Conservation (phyloP, 371 early-diverging fungal species). For the Rhizomucor miehei region DNA sequence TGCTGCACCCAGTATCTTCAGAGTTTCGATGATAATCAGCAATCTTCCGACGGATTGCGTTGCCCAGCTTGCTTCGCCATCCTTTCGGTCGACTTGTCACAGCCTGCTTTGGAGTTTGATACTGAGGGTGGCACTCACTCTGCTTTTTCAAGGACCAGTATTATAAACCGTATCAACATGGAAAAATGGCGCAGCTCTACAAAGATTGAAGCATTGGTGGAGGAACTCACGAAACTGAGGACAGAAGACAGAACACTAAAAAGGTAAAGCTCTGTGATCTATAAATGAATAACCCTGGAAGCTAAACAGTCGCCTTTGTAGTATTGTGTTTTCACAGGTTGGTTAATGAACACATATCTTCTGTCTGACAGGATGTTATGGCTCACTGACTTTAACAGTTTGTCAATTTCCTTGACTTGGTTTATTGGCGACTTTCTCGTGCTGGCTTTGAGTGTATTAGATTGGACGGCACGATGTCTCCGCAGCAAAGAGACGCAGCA, state of each 20-base stretch:
- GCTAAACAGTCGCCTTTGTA: no score
- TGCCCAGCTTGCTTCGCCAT: conserved; percentile 87
- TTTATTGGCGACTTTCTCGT: conserved; percentile 92
- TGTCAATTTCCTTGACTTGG: conserved; percentile 89
- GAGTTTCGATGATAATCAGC: conserved; percentile 31
- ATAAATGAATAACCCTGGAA: no score
- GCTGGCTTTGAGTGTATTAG: conserved; percentile 92
- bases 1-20: conserved; percentile 40
- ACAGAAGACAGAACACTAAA: conserved; percentile 81
- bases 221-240: conserved; percentile 80
- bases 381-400: conserved; percentile 68
- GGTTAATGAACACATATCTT: background rate
- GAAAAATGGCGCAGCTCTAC: conserved; percentile 81
- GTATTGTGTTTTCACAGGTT: conserved; percentile 50
- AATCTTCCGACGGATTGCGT: conserved; percentile 40
- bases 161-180: conserved; percentile 92
- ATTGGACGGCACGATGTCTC: conserved; percentile 94
- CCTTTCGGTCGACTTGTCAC: conserved; percentile 82
- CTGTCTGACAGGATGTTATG: no score
- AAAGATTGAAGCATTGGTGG: conserved; percentile 91
- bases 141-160: conserved; percentile 66
- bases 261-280: no score
- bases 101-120: conserved; percentile 51
- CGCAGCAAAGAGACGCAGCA: conserved; percentile 77
- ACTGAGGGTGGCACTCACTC: conserved; percentile 19